phyloP scores from a whole-genome alignment of 768 basidiomycete genomes.

The Agaricus blazei region DNA sequence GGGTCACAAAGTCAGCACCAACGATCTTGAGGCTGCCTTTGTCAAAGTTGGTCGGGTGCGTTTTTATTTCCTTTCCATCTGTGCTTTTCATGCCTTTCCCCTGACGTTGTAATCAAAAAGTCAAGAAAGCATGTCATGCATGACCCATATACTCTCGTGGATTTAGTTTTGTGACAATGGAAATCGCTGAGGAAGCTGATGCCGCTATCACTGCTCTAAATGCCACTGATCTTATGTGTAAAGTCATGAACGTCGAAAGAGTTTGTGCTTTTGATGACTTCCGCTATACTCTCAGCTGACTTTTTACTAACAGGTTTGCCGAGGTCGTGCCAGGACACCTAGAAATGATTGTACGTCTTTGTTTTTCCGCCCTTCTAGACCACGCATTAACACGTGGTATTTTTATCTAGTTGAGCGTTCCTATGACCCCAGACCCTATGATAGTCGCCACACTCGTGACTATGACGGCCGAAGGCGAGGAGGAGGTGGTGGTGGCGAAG shows the following conservation, averaged over 20 bases:
- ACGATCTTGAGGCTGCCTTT: conserved; percentile 86
- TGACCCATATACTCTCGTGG: conserved; percentile 64
- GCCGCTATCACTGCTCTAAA: conserved; percentile 85
- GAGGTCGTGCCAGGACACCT: conserved; percentile 84
- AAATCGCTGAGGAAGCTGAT: conserved; percentile 80
- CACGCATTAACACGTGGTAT: conserved; percentile 11
- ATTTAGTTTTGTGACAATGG: conserved; percentile 80
- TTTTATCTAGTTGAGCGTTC: conserved; percentile 61
- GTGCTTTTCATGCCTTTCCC: neutral
- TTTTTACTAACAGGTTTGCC: conserved; percentile 58
- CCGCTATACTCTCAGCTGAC: neutral
- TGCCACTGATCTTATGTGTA: conserved; percentile 82
- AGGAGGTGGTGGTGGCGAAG: too few species aligned
- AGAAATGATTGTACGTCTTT: conserved; percentile 52
- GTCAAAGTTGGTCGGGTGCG: conserved; percentile 65
- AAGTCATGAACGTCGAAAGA: conserved; percentile 85
- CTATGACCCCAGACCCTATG: conserved; percentile 90
- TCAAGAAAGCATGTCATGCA: conserved; percentile 71
- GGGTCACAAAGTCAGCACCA: conserved; percentile 61
- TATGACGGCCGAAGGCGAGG: conserved; percentile 51
- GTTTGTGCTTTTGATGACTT: conserved; percentile 28
- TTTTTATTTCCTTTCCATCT: conserved; percentile 8
- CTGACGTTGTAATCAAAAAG: conserved; percentile 35
- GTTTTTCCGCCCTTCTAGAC: neutral
- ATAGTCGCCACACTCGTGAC: conserved; percentile 77